Percentiles rank a stretch among this genome's conserved stretches.
Evolutionary conservation across 768 basidiomycete genomes (phyloP).

Genomic region (Phanerochaete sordida): DNA sequence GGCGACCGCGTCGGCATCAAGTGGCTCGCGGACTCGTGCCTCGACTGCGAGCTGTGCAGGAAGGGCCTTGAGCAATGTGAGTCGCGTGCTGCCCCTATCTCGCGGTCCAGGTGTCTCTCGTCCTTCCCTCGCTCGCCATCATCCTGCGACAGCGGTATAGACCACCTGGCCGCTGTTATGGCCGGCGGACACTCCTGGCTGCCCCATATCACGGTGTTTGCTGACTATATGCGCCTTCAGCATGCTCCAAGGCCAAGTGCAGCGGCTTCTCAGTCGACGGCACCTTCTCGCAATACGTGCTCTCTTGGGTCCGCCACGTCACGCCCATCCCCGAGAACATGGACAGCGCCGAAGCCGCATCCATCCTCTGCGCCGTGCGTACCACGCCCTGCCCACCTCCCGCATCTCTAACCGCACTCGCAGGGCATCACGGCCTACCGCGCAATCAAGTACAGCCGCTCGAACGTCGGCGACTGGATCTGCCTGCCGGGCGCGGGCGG

Average conservation of each 20-base stretch:
- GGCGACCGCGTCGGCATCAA: slow-evolving; percentile 86
- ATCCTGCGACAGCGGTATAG: too few relatives aligned
- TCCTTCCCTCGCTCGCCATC: background rate
- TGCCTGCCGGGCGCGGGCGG: slow-evolving; percentile 78
- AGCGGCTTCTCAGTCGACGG: slow-evolving; percentile 78
- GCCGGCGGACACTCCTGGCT: background rate
- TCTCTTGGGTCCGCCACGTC: slow-evolving; percentile 70
- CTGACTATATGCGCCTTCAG: slow-evolving; percentile 25
- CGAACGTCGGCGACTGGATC: slow-evolving; percentile 69
- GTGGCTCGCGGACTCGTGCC: slow-evolving; percentile 72
- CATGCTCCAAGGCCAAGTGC: slow-evolving; percentile 54
- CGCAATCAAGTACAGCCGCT: slow-evolving; percentile 70
- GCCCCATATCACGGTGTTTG: background rate
- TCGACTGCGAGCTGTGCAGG: slow-evolving; percentile 73
- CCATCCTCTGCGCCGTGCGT: slow-evolving; percentile 73
- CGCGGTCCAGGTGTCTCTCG: background rate
- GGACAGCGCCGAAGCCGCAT: slow-evolving; percentile 63
- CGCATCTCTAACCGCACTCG: background rate
- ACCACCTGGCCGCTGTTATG: too few relatives aligned
- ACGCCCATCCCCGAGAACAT: slow-evolving; percentile 76
- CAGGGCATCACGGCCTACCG: slow-evolving; percentile 85
- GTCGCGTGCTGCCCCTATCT: slow-evolving; percentile 11
- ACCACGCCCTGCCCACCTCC: background rate
- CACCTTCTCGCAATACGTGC: slow-evolving; percentile 70
- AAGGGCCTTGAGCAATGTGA: slow-evolving; percentile 76